Evolutionary conservation across 2,329 filamentous ascomycete genomes (phyloP), one percentile per base, ranked within the genome.

Genomic region (Zasmidium cellare): DNA sequence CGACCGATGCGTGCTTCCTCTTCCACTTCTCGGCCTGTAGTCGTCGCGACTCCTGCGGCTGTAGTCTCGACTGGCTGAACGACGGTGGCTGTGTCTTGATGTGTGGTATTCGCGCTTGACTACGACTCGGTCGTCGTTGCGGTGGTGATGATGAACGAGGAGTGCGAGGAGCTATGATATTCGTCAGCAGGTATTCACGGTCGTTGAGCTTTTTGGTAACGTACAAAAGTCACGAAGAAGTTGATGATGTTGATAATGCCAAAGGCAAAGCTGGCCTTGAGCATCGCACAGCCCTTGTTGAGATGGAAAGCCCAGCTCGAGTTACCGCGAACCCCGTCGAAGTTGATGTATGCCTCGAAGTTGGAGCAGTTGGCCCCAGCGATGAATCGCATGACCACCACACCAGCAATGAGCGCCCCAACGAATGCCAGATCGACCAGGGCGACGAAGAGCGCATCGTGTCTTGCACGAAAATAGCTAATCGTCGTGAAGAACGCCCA

Each of bases 201-300:
- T 3, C 35, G 20, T 28, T 23, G n/a, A 20, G 16, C 3, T 24
- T 31, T 22, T 18, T 14, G 11, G 31, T 47, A 48, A 70, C 78
- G 77, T 74, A 93, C 76, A 52, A 85, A 83, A 2, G 91, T 94
- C 70, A 88, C 79, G 73, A 88, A 87, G 77, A 96, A 96, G 72
- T 92, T 87, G 63, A 94, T 78, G 65, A 80, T 79, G 74, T 94
- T 90, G 82, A 97, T 96, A 74, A 97, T 97, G 50, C 85, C 91
- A 66, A 97, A 87, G 2, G 91, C 93, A 76, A 91, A 97, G 65
- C 81, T 83, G 1, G 92, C 89, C 83, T 97, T 97, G 70, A 96
- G 84, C 91, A 97, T 94, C 51, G 88, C 84, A 77, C 93, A 97
- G 3, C 86, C 85, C 81, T 93, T 93, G 75, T 90, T 82, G 38